phyloP scores from a whole-genome alignment of 2,329 filamentous ascomycete genomes.

The Neopestalotiopsis clavispora region DNA sequence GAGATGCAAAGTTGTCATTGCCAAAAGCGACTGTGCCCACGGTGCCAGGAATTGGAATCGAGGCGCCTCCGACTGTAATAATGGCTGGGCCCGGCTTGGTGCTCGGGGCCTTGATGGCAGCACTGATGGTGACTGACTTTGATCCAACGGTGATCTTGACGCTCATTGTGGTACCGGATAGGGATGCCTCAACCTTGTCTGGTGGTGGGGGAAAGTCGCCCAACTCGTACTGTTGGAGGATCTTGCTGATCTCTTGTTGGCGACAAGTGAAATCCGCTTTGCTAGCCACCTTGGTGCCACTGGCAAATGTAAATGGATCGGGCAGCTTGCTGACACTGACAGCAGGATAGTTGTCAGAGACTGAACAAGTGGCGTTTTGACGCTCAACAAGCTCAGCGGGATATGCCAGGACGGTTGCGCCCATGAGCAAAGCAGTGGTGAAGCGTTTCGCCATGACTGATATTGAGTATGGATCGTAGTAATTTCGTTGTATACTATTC shows the following conservation, averaged over 20 bases:
- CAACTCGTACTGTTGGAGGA: slow-evolving; percentile 56
- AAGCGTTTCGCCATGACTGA: slow-evolving; percentile 30
- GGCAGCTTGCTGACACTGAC: slow-evolving; percentile 45
- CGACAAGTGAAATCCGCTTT: slow-evolving; percentile 54
- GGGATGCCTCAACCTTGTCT: slow-evolving; percentile 49
- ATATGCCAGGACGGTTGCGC: slow-evolving; percentile 37
- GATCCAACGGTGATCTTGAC: slow-evolving; percentile 50
- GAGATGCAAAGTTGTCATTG: slow-evolving; percentile 61
- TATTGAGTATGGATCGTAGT: not conserved
- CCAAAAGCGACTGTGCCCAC: slow-evolving; percentile 64
- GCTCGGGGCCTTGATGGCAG: slow-evolving; percentile 48
- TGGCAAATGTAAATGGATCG: slow-evolving; percentile 53
- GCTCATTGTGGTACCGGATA: slow-evolving; percentile 47
- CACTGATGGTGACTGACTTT: slow-evolving; percentile 50
- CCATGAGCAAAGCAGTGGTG: slow-evolving; percentile 33
- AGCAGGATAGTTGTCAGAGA: slow-evolving; percentile 38
- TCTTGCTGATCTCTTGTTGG: slow-evolving; percentile 50
- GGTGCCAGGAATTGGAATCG: slow-evolving; percentile 57
- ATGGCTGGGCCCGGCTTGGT: slow-evolving; percentile 59
- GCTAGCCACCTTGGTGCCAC: slow-evolving; percentile 48
- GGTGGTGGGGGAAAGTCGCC: slow-evolving; percentile 52
- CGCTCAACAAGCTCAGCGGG: slow-evolving; percentile 41
- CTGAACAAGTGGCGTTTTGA: slow-evolving; percentile 42
- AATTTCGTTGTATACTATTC: not conserved
- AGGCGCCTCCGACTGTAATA: slow-evolving; percentile 59